Percentiles rank a stretch among this genome's conserved stretches.
phyloP scores from a whole-genome alignment of 495 filamentous ascomycete species.

The Bathelium albidoporum region DNA sequence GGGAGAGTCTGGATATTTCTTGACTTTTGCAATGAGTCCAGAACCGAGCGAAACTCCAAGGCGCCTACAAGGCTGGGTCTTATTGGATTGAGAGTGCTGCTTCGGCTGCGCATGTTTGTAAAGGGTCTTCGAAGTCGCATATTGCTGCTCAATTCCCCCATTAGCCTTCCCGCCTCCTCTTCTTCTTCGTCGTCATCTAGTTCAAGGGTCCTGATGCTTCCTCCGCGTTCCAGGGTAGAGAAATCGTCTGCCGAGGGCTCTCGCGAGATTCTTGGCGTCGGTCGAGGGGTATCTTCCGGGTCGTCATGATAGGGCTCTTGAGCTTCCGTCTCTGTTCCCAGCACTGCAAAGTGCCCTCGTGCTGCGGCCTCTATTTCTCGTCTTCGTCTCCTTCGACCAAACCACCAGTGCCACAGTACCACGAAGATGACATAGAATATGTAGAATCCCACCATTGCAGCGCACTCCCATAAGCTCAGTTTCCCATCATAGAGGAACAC shows the following conservation, averaged over 20 bases:
- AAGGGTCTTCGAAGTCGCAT: constrained; percentile 78
- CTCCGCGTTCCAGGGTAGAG: constrained; percentile 55
- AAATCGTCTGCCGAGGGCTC: constrained; percentile 57
- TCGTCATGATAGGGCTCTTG: constrained; percentile 60
- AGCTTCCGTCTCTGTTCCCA: constrained; percentile 60
- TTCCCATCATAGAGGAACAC: constrained; percentile 75
- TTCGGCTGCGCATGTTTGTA: constrained; percentile 41
- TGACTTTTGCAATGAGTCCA: constrained; percentile 70
- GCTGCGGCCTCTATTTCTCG: constrained; percentile 57
- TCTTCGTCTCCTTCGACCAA: constrained; percentile 47
- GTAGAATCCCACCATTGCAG: constrained; percentile 85
- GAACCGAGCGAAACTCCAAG: constrained; percentile 83
- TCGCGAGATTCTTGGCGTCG: constrained; percentile 39
- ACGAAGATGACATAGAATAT: constrained; percentile 83
- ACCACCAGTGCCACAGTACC: constrained; percentile 85
- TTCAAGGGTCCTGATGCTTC: constrained; percentile 31
- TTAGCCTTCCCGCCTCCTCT: constrained; percentile 65
- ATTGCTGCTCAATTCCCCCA: constrained; percentile 74
- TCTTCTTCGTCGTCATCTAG: constrained; percentile 53
- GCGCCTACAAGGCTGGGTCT: constrained; percentile 88
- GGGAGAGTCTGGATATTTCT: constrained; percentile 59
- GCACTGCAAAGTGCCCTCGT: constrained; percentile 59
- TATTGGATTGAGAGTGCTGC: constrained; percentile 71
- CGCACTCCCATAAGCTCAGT: constrained; percentile 80
- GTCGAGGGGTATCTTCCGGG: constrained; percentile 47